Evolutionary conservation across 306 rosid species (phyloP).

Genomic region (Citrullus colocynthis): DNA sequence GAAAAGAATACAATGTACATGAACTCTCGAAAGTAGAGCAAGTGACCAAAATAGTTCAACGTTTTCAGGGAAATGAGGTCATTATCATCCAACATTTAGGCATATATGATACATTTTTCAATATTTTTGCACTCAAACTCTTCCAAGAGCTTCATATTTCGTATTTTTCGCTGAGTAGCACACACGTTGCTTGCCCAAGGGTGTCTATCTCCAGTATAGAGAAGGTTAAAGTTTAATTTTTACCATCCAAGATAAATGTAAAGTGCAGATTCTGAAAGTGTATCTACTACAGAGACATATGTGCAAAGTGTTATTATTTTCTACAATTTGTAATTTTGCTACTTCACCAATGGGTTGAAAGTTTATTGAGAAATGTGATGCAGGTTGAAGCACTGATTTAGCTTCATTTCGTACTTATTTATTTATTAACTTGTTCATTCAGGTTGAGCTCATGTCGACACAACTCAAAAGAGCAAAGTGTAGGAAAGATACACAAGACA

Average conservation of each 20-base stretch:
- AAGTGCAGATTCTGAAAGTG: background rate
- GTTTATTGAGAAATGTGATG: background rate
- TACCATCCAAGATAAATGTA: background rate
- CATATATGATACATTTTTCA: background rate
- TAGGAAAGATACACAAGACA: slow-evolving; percentile 75
- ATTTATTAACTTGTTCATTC: slow-evolving; percentile 11
- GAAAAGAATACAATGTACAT: background rate
- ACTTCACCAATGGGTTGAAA: background rate
- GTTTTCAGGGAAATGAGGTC: background rate
- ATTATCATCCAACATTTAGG: background rate
- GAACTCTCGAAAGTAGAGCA: background rate
- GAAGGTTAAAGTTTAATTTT: background rate
- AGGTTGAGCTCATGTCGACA: slow-evolving; percentile 70
- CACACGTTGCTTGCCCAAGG: background rate
- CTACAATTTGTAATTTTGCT: background rate
- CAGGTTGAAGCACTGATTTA: background rate
- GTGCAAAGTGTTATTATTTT: background rate
- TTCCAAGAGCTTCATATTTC: background rate
- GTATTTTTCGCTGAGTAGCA: background rate
- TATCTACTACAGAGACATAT: background rate
- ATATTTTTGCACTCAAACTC: background rate
- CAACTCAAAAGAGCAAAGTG: slow-evolving; percentile 65
- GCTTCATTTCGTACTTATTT: background rate
- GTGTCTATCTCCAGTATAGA: background rate
- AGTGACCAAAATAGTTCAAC: background rate